phyloP scores from a whole-genome alignment of 129 eudicot species.

The Flaveria bidentis region DNA sequence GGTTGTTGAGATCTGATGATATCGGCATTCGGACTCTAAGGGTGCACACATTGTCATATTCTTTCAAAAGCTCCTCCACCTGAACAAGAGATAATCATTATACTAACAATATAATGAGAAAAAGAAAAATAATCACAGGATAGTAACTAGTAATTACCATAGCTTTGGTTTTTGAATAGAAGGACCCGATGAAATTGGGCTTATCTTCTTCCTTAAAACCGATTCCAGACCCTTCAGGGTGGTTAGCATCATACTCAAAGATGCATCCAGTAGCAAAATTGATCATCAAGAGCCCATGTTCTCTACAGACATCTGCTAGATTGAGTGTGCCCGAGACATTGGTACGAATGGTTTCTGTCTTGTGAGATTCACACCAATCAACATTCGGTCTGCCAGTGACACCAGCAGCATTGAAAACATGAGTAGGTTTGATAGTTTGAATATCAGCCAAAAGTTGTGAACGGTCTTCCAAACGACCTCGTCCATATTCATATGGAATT shows the following conservation, averaged over 20 bases:
- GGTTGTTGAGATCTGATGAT: slow-evolving; percentile 89
- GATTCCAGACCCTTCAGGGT: slow-evolving; percentile 89
- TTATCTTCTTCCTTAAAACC: slow-evolving; percentile 94
- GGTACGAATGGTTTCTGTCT: slow-evolving; percentile 81
- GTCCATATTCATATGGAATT: slow-evolving; percentile 79
- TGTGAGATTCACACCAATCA: slow-evolving; percentile 97
- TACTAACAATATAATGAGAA: neutral
- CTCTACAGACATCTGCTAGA: slow-evolving; percentile 89
- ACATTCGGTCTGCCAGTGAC: slow-evolving; percentile 98
- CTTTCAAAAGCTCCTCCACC: slow-evolving; percentile 89
- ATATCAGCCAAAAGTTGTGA: slow-evolving; percentile 64
- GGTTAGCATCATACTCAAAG: slow-evolving; percentile 83
- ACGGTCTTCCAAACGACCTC: slow-evolving; percentile 83
- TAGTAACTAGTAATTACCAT: slow-evolving; percentile 53
- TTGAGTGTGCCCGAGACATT: slow-evolving; percentile 87
- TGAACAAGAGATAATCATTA: slow-evolving; percentile 16
- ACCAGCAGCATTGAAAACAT: slow-evolving; percentile 98
- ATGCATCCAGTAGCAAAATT: slow-evolving; percentile 98
- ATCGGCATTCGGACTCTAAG: slow-evolving; percentile 96
- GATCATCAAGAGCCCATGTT: slow-evolving; percentile 68
- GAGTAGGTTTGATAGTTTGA: slow-evolving; percentile 71
- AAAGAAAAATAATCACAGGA: neutral
- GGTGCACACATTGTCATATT: slow-evolving; percentile 92
- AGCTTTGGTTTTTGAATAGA: slow-evolving; percentile 98
- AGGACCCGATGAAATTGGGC: slow-evolving; percentile 88